A percentile compares a stretch with the other conserved stretches of the same genome.
phyloP scores from a whole-genome alignment of 805 yeast species.

The Yarrowia porcina region DNA sequence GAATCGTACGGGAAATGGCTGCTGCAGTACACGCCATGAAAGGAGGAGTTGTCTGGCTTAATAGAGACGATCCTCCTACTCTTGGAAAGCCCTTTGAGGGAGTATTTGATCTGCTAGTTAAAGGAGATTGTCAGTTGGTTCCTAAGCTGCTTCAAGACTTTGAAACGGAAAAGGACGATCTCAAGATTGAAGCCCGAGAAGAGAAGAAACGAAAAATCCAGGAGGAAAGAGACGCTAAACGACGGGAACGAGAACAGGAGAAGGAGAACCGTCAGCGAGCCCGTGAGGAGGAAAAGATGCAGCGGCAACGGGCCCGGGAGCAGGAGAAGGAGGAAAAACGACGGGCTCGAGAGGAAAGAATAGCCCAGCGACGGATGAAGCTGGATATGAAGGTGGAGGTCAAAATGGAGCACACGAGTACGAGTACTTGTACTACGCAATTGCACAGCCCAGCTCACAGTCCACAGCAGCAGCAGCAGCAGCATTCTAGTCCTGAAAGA shows the following conservation, averaged over 20 bases:
- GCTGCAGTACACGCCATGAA: slow-evolving; percentile 53
- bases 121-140: slow-evolving; percentile 63
- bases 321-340: slow-evolving; percentile 1
- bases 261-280: slow-evolving; percentile 14
- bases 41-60: slow-evolving; percentile 62
- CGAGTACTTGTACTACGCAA: too few relatives aligned
- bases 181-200: slow-evolving; percentile 9
- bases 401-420: neutral
- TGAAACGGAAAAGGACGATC: slow-evolving; percentile 5
- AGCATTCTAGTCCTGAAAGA: neutral
- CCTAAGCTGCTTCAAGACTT: slow-evolving; percentile 41
- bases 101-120: slow-evolving; percentile 54
- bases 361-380: neutral
- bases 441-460: neutral
- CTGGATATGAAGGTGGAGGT: neutral
- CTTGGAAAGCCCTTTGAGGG: slow-evolving; percentile 50
- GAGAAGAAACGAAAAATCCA: slow-evolving; percentile 21
- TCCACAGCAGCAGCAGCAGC: neutral
- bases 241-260: neutral
- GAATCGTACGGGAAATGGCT: slow-evolving; percentile 59
- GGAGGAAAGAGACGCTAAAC: slow-evolving; percentile 3
- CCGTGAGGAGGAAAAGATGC: slow-evolving; percentile 7
- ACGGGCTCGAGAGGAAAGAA: neutral
- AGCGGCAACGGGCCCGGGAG: neutral
- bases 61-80: slow-evolving; percentile 50